Base-by-base conservation (phyloP, 75 land plant genomes). In the Isoetes taiwanensis region DNA sequence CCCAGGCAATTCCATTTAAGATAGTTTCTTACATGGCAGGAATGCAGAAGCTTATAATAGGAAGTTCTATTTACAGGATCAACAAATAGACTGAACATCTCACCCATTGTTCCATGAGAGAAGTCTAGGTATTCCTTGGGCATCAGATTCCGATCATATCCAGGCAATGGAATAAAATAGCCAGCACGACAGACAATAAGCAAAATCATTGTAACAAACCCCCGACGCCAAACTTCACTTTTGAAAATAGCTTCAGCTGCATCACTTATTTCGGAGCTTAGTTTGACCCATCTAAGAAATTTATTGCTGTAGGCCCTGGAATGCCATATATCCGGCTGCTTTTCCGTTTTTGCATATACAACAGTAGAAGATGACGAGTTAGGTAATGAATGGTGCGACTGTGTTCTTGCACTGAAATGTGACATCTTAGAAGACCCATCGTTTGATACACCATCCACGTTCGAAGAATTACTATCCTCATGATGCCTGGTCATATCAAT, bases 91-190 rank as follows among this genome's bases (percentile, higher is more conserved):
- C n/a, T n/a, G n/a, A n/a, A n/a, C n/a, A 12, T 57, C 76, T 61
- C 40, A 89, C 90, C 86, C 27, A 71, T 71, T 39, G 96, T 78
- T 21, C 79, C 91, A 34, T 90, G 75, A 16, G 64, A 71, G 48
- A 86, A 86, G 62, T 79, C 83, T 11, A 93, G 75, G 46, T 86
- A 93, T 42, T 83, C 63, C 28, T 76, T 59, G 42, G 98, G 85
- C 61, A 86, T 81, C 62, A 79, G 58, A 19, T 89, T 76, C 43
- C 87, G 70, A 74, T 93, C 93, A 77, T 79, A 93, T 2, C 98
- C 98, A 20, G 98, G 98, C 30, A 93, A 57, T 28, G 98, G 98
- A 39, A 93, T 69, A 46, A 81, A 93, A 54, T 93, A 81, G 10
- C 98, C 98, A 54, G 80, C 58, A 3, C 98, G 82, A 33, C 95